Conservation (phyloP, 192 early-diverging fungal species). For the Backusella tarrabulga region DNA sequence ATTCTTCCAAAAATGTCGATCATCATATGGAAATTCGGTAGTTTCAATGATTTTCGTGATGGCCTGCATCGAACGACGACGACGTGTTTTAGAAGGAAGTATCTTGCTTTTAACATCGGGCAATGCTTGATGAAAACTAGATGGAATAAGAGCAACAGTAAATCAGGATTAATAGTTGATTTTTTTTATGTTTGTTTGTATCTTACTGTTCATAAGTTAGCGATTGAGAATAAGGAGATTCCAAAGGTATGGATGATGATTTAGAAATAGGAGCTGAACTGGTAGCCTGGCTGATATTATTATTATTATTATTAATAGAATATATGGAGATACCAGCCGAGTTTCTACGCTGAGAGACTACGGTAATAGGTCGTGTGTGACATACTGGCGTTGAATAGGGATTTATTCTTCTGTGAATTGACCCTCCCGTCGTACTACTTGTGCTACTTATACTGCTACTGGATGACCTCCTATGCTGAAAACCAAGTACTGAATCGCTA, state of each 20-base stretch:
- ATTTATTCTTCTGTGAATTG: conserved; percentile 10
- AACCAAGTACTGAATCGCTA: not conserved
- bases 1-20: conserved; percentile 57
- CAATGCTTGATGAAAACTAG: not conserved
- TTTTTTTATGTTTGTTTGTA: not conserved
- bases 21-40: conserved; percentile 42
- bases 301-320: not conserved
- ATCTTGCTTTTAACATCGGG: not conserved
- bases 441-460: conserved; percentile 13
- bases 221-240: not conserved
- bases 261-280: not conserved
- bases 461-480: conserved; percentile 6
- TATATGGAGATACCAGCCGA: not conserved
- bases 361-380: not conserved
- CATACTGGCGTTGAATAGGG: not conserved
- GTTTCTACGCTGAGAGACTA: not conserved
- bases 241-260: not conserved
- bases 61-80: conserved; percentile 58
- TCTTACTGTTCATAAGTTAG: not conserved
- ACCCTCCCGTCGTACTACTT: not conserved
- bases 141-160: not conserved
- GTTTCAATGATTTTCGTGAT: conserved; percentile 60
- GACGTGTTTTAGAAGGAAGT: not conserved
- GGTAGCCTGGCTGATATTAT: not conserved
- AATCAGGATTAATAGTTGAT: not conserved